Conservation (phyloP, 2,329 filamentous ascomycete species). For the Penicillium sp. region DNA sequence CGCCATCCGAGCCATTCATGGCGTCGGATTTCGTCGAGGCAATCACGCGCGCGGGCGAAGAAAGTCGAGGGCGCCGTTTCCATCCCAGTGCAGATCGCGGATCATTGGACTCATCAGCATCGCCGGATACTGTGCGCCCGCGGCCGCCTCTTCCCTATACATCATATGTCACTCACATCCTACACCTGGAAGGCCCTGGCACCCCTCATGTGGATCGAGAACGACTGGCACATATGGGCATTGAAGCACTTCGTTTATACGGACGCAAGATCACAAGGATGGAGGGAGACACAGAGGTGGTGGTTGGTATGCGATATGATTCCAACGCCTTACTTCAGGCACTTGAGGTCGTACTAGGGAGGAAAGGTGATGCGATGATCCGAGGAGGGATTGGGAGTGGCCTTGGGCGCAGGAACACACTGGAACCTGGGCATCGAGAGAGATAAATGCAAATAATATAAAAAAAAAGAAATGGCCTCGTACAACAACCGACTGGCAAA, state of each 20-base stretch:
- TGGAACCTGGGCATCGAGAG: slow-evolving; percentile 42
- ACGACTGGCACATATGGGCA: slow-evolving; percentile 67
- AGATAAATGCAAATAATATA: slow-evolving; percentile 4
- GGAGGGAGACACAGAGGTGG: slow-evolving; percentile 52
- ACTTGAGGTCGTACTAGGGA: slow-evolving; percentile 76
- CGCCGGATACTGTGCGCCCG: slow-evolving; percentile 11
- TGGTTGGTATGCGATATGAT: slow-evolving; percentile 71
- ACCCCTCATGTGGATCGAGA: slow-evolving; percentile 72
- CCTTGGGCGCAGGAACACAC: slow-evolving; percentile 63
- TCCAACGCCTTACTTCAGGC: slow-evolving; percentile 73
- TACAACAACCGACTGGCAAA: too few relatives aligned
- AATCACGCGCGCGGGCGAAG: slow-evolving; percentile 73
- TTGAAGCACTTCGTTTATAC: slow-evolving; percentile 77
- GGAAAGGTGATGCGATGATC: slow-evolving; percentile 57
- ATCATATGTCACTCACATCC: slow-evolving; percentile 79
- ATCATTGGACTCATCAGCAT: slow-evolving; percentile 9
- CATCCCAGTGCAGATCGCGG: slow-evolving; percentile 8
- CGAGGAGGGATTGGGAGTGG: slow-evolving; percentile 44
- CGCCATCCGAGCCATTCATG: slow-evolving; percentile 65
- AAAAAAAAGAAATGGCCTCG: not conserved
- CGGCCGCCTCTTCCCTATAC: slow-evolving; percentile 55
- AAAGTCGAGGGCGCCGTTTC: slow-evolving; percentile 60
- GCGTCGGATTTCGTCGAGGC: slow-evolving; percentile 83
- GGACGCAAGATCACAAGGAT: slow-evolving; percentile 60
- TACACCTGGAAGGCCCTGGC: slow-evolving; percentile 74